Conservation (phyloP, 1,284 basidiomycete species). For the Ustilago nuda region DNA sequence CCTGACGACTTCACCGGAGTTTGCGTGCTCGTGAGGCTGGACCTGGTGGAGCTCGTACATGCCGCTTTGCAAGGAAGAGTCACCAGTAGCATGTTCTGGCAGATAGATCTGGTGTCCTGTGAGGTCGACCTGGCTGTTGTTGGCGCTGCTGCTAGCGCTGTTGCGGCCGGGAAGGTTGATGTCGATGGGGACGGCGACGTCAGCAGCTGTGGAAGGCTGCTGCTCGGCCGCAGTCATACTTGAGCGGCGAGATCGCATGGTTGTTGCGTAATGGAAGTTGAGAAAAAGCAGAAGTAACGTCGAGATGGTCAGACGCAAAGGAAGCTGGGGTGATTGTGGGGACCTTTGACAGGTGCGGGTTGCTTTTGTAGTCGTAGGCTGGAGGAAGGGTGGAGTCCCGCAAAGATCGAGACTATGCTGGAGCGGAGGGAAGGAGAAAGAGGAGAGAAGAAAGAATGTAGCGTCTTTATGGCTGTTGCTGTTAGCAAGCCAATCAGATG, state of each 20-base stretch:
- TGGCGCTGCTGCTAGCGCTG: conserved; percentile 29
- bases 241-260: conserved; percentile 35
- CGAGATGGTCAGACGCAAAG: not conserved
- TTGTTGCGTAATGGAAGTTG: not conserved
- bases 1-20: conserved; percentile 38
- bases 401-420: not conserved
- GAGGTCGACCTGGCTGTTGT: conserved; percentile 38
- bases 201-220: conserved; percentile 23
- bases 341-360: not conserved
- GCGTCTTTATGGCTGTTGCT: not conserved
- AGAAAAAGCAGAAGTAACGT: not conserved
- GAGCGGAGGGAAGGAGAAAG: not conserved
- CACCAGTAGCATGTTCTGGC: conserved; percentile 6
- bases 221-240: conserved; percentile 13
- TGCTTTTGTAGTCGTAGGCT: not conserved
- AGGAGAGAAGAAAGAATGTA: not conserved
- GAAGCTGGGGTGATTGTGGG: not conserved
- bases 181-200: conserved; percentile 43
- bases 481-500: not conserved
- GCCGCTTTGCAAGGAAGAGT: conserved; percentile 12
- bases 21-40: conserved; percentile 24
- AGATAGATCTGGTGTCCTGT: conserved; percentile 47
- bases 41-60: conserved; percentile 38
- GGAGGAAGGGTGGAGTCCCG: not conserved
- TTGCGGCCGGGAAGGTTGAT: conserved; percentile 23